phyloP scores from a whole-genome alignment of 768 basidiomycete species.

The Infundibulicybe gibba region DNA sequence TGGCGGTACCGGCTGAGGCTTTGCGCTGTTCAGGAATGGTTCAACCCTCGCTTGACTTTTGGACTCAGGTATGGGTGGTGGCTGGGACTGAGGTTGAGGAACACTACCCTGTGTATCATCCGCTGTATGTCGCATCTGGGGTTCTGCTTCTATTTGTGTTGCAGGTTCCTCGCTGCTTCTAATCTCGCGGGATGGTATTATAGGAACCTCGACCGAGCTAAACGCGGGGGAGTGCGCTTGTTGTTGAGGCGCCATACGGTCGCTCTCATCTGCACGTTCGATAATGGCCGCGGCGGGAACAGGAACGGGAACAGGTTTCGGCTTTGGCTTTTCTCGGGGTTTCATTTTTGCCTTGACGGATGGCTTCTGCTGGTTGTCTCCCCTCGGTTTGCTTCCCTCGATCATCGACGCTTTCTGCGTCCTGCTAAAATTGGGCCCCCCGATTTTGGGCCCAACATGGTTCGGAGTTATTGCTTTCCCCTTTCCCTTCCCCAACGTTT shows the following conservation, averaged over 20 bases:
- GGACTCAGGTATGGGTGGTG: no score
- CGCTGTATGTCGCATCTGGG: no score
- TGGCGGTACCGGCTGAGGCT: no score
- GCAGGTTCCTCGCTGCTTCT: no score
- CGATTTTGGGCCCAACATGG: not conserved
- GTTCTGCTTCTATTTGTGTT: no score
- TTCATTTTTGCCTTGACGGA: conserved; percentile 35
- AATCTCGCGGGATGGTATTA: not conserved
- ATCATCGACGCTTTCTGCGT: conserved; percentile 1
- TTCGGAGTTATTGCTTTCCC: not conserved
- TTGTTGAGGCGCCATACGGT: conserved; percentile 4
- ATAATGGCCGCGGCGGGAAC: conserved; percentile 6
- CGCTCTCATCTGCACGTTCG: conserved; percentile 15
- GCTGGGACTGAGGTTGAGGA: no score
- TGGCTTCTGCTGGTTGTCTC: conserved; percentile 15
- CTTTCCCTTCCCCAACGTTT: conserved; percentile 5
- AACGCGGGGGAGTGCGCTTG: no score
- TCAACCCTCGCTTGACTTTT: no score
- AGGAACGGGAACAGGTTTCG: conserved; percentile 22
- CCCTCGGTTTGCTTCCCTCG: conserved; percentile 5
- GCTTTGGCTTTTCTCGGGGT: conserved; percentile 20
- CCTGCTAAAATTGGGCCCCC: not conserved
- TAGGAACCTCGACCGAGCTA: no score
- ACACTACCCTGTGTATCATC: no score
- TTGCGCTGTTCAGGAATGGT: no score